Evolutionary conservation across 2,329 filamentous ascomycete genomes (phyloP).

Genomic region (Neonectria sp.): DNA sequence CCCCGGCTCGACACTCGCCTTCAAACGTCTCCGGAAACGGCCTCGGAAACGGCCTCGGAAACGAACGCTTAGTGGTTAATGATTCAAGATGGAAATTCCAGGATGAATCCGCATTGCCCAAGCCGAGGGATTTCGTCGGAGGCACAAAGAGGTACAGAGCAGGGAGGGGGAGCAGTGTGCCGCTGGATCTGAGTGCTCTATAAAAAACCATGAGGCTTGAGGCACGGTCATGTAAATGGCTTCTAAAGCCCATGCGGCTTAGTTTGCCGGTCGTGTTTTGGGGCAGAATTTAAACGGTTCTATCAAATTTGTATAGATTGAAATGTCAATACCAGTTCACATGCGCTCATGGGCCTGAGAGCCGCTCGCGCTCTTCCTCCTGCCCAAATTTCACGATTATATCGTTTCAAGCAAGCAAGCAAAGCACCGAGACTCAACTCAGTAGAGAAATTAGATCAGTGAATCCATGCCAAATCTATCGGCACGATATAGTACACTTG

Average conservation of each 20-base stretch:
- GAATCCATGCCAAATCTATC: conserved; percentile 23
- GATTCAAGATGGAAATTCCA: conserved; percentile 92
- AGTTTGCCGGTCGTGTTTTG: conserved; percentile 14
- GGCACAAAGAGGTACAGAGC: conserved; percentile 86
- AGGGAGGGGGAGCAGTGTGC: conserved; percentile 93
- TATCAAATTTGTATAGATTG: conserved; percentile 36
- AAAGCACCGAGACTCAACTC: not conserved
- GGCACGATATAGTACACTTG: conserved; percentile 48
- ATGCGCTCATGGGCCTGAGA: not conserved
- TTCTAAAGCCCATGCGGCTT: conserved; percentile 15
- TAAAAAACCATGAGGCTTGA: conserved; percentile 38
- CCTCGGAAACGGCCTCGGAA: conserved; percentile 42
- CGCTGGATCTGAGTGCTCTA: conserved; percentile 82
- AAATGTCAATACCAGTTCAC: conserved; percentile 31
- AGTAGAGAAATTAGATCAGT: conserved; percentile 22
- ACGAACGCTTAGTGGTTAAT: conserved; percentile 72
- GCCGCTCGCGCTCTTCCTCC: not conserved
- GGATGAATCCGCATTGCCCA: conserved; percentile 84
- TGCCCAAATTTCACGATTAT: no score
- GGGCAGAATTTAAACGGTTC: conserved; percentile 23
- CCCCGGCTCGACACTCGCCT: conserved; percentile 57
- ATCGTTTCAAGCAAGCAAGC: not conserved
- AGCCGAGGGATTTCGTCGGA: conserved; percentile 85
- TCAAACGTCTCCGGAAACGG: conserved; percentile 46
- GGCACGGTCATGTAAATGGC: conserved; percentile 20